Conservation (phyloP, 2,329 filamentous ascomycete genomes). For the Lachnellula arida region DNA sequence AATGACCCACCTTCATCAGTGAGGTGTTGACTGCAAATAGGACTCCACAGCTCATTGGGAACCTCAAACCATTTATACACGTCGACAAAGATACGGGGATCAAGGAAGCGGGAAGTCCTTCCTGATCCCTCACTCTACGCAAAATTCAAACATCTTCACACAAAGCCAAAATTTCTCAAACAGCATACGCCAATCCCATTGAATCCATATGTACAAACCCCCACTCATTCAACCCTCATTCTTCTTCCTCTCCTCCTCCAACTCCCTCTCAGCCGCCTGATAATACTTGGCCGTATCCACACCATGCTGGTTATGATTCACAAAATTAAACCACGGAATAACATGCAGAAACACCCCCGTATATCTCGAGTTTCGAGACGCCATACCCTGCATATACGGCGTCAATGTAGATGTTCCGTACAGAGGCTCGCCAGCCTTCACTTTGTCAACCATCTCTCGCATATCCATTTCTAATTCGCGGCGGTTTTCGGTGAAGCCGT, state of each 20-base stretch:
- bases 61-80: too few relatives aligned
- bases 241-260: slow-evolving; percentile 59
- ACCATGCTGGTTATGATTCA: slow-evolving; percentile 90
- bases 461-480: slow-evolving; percentile 95
- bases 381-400: slow-evolving; percentile 90
- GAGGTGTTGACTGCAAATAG: too few relatives aligned
- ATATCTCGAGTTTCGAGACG: slow-evolving; percentile 88
- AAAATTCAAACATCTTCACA: too few relatives aligned
- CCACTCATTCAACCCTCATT: background rate
- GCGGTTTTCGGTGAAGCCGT: slow-evolving; percentile 87
- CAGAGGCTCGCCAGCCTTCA: slow-evolving; percentile 84
- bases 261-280: slow-evolving; percentile 85
- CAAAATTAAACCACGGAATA: slow-evolving; percentile 96
- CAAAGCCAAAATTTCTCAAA: slow-evolving; percentile 3
- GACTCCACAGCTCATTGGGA: too few relatives aligned
- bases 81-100: too few relatives aligned
- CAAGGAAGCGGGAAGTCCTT: too few relatives aligned
- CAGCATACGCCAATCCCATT: slow-evolving; percentile 9
- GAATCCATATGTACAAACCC: slow-evolving; percentile 5
- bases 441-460: slow-evolving; percentile 94
- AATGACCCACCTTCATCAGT: too few relatives aligned
- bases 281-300: slow-evolving; percentile 99
- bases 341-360: slow-evolving; percentile 77
- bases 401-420: slow-evolving; percentile 78
- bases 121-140: too few relatives aligned